Evolutionary conservation across 495 filamentous ascomycete species (phyloP).

Genomic region (Daldinia childiae): DNA sequence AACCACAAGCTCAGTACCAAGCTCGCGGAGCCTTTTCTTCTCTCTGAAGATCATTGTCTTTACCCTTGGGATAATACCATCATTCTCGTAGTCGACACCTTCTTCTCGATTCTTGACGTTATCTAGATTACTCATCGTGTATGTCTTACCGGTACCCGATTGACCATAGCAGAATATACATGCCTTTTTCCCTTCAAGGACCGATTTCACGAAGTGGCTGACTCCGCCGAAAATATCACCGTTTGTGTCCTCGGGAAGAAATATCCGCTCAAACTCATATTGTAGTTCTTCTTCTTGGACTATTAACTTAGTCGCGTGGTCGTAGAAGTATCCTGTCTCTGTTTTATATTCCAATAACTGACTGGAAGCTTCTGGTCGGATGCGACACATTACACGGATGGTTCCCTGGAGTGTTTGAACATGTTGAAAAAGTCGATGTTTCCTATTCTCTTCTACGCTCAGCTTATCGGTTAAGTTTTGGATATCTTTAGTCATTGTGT

Average conservation of each 20-base stretch:
- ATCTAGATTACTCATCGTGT: constrained; percentile 89
- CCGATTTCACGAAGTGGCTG: constrained; percentile 90
- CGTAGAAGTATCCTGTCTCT: constrained; percentile 46
- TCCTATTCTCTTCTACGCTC: constrained; percentile 82
- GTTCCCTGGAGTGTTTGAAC: constrained; percentile 95
- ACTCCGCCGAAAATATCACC: constrained; percentile 91
- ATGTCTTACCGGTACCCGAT: constrained; percentile 95
- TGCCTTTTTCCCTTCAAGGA: constrained; percentile 94
- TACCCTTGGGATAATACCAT: constrained; percentile 94
- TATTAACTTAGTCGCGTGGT: constrained; percentile 65
- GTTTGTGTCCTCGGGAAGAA: constrained; percentile 77
- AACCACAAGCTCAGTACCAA: constrained; percentile 89
- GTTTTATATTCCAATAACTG: constrained; percentile 79
- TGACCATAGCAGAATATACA: constrained; percentile 99
- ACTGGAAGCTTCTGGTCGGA: constrained; percentile 72
- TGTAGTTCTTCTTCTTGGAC: constrained; percentile 65
- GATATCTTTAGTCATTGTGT: neutral
- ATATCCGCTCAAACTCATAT: constrained; percentile 94
- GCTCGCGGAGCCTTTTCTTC: constrained; percentile 78
- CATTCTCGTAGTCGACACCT: constrained; percentile 85
- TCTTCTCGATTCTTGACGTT: constrained; percentile 2
- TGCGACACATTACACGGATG: constrained; percentile 95
- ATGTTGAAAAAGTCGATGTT: constrained; percentile 90
- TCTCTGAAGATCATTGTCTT: constrained; percentile 90
- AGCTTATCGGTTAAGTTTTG: constrained; percentile 64